These are phyloP conservation scores for Syzygium grande DNA, from an alignment of 345 rosid species.

Conservation along the genomic window DNA sequence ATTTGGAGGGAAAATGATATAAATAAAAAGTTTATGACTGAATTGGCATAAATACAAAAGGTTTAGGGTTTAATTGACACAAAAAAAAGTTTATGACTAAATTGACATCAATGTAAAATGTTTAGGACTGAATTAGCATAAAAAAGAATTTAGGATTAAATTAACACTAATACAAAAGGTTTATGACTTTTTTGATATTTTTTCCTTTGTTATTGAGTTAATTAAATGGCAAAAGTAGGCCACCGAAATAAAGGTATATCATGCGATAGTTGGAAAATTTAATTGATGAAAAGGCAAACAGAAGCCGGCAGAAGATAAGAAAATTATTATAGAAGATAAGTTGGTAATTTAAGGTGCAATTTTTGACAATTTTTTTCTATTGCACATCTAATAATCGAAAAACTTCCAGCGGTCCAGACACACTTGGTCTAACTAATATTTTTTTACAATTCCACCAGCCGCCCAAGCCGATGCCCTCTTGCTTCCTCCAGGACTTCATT, in stretches of 20 bases:
- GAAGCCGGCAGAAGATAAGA: not conserved
- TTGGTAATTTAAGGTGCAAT: not conserved
- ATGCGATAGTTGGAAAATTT: not conserved
- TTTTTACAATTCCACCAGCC: conserved; percentile 35
- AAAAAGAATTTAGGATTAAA: no score
- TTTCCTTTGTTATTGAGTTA: not conserved
- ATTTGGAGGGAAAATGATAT: no score
- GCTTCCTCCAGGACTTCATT: conserved; percentile 63
- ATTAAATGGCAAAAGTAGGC: not conserved
- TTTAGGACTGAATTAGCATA: no score
- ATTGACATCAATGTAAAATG: no score
- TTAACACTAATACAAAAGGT: no score
- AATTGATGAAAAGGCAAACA: not conserved
- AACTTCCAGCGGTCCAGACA: not conserved
- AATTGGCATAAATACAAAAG: no score
- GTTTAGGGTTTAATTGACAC: no score
- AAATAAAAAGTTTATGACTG: no score
- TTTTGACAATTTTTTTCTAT: no score
- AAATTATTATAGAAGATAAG: not conserved
- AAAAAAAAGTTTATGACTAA: no score
- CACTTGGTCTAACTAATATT: no score
- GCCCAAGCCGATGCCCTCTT: conserved; percentile 41
- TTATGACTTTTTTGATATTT: no score
- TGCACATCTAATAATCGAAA: not conserved
- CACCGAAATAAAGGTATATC: not conserved